These are phyloP conservation scores for Penicillium coffeae DNA, from an alignment of 495 filamentous ascomycete species.

Conservation along the genomic window DNA sequence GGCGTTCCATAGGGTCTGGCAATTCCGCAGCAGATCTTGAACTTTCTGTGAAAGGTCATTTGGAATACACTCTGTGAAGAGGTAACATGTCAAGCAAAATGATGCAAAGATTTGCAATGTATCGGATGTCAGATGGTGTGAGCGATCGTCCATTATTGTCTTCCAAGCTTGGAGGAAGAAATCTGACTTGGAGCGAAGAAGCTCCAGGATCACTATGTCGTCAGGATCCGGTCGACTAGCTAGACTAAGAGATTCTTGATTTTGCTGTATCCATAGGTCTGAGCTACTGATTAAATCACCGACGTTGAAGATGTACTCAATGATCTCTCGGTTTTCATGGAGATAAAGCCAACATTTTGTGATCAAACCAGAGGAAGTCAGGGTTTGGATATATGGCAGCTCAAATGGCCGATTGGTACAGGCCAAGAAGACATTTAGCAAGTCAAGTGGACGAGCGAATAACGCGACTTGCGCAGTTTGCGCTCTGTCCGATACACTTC, in stretches of 20 bases:
- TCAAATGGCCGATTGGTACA: slow-evolving; percentile 37
- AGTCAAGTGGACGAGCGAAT: slow-evolving; percentile 38
- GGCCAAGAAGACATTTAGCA: slow-evolving; percentile 36
- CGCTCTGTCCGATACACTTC: slow-evolving; percentile 33
- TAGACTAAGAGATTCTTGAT: slow-evolving; percentile 15
- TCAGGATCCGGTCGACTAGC: slow-evolving; percentile 33
- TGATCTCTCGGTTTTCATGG: slow-evolving; percentile 27
- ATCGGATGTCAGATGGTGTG: slow-evolving; percentile 43
- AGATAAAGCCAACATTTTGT: slow-evolving; percentile 35
- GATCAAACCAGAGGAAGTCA: slow-evolving; percentile 27
- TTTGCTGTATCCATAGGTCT: slow-evolving; percentile 27
- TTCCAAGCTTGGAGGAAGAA: slow-evolving; percentile 44
- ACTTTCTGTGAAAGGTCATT: slow-evolving; percentile 21
- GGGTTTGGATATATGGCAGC: slow-evolving; percentile 15
- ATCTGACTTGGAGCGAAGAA: slow-evolving; percentile 43
- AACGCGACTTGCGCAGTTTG: slow-evolving; percentile 39
- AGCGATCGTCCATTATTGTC: slow-evolving; percentile 33
- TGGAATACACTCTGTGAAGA: slow-evolving; percentile 37
- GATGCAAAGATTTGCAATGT: slow-evolving; percentile 46
- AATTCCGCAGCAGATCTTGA: slow-evolving; percentile 30
- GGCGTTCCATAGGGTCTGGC: slow-evolving; percentile 27
- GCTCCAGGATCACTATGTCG: slow-evolving; percentile 41
- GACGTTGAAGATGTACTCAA: slow-evolving; percentile 37
- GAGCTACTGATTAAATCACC: slow-evolving; percentile 17
- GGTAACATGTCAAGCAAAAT: slow-evolving; percentile 34